Evolutionary conservation across 768 basidiomycete genomes (phyloP).

Genomic region (Xanthoconium purpureum): DNA sequence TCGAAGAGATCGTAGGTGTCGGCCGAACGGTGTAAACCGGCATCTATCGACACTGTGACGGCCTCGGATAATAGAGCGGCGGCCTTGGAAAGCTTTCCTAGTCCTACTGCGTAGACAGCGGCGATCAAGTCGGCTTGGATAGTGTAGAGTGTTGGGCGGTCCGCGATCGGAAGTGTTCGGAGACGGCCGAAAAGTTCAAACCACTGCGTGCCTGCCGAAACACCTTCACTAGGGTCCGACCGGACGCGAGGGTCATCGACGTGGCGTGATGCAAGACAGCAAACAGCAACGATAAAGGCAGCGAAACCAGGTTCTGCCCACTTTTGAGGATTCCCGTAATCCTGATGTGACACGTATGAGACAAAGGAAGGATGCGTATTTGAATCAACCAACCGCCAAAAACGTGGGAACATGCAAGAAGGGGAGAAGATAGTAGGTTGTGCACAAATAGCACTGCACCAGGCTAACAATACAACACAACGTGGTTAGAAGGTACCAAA

Average conservation of each 20-base stretch:
- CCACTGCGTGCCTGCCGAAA: constrained; percentile 89
- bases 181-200: constrained; percentile 86
- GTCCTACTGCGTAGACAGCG: constrained; percentile 89
- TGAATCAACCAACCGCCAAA: constrained; percentile 52
- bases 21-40: constrained; percentile 83
- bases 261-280: constrained; percentile 88
- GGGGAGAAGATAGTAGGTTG: constrained; percentile 89
- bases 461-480: constrained; percentile 41
- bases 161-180: constrained; percentile 84
- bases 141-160: constrained; percentile 87
- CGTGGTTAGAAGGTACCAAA: constrained; percentile 13
- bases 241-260: constrained; percentile 90
- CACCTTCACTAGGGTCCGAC: constrained; percentile 74
- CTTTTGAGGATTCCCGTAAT: constrained; percentile 91
- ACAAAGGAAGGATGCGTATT: constrained; percentile 2
- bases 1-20: constrained; percentile 87
- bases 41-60: constrained; percentile 83
- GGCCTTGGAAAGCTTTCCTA: constrained; percentile 84
- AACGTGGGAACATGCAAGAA: constrained; percentile 92
- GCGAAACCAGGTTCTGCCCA: constrained; percentile 96
- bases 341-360: constrained; percentile 42
- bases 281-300: constrained; percentile 89
- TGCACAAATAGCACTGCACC: constrained; percentile 83
- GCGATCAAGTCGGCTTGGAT: constrained; percentile 89
- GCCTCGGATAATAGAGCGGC: constrained; percentile 85